Evolutionary conservation across 305 asterid species (phyloP), one percentile per base, ranked within the genome.

Genomic region (Fraxinus paxiana): DNA sequence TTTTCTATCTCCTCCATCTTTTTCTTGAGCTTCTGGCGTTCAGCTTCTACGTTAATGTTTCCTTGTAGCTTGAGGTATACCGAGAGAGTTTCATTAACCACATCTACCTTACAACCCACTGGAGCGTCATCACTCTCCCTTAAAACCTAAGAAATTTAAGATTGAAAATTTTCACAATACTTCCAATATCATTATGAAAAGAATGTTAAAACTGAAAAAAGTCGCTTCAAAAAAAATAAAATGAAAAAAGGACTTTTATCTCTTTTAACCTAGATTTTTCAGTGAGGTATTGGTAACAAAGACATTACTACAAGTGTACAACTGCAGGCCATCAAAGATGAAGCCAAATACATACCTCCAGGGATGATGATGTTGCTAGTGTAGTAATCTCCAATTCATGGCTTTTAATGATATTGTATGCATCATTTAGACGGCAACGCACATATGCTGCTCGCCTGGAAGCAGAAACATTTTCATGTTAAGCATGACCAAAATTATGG

Each of bases 1-100:
- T 86, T 94, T 82, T 90, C 89, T 15, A 88, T 81, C 51, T 96
- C 97, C 77, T 90, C 97, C 94, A 88, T 88, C 90, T 89, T 94
- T 89, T 90, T 94, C 83, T 72, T 86, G 43, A 96, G 90, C 82
- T 93, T 96, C 82, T 92, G 98, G 78, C 86, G 95, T 84, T 92
- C 98, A 48, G 92, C 97, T 81, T 90, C 94, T 13, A 88, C 88
- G 34, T 92, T 83, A 18, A 90, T 78, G 75, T 65, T 86, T 71
- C 93, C 94, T 63, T 82, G 81, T 35, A 84, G 89, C 79, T 92
- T 85, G 15, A 96, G 93, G 87, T 80, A 91, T 2, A 94, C 94
- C 0, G 95, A 85, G 22, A 94, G 87, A 17, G 89, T 82, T 85
- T 92, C 97, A 48, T 91, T 87, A 33, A 96, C 91, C 75, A 94